Evolutionary conservation across 1,139 yeast genomes (phyloP).

Genomic region (Yamadazyma triangularis): DNA sequence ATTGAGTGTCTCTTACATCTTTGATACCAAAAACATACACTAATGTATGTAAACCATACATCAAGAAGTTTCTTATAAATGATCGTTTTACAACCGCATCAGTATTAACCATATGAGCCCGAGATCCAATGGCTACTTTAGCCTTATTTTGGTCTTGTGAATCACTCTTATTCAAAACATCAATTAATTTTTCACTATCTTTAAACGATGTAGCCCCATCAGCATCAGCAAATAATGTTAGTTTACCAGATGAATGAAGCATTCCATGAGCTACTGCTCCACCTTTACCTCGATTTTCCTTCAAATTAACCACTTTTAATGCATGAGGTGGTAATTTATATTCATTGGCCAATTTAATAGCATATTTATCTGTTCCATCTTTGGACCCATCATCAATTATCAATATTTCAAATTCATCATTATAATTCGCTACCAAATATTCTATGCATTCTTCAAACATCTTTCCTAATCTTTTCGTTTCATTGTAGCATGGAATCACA

Average conservation of each 20-base stretch:
- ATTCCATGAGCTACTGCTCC: slow-evolving; percentile 97
- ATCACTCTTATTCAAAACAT: slow-evolving; percentile 28
- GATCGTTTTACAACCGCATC: slow-evolving; percentile 95
- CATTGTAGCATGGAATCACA: slow-evolving; percentile 90
- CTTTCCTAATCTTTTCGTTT: slow-evolving; percentile 60
- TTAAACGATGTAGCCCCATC: slow-evolving; percentile 90
- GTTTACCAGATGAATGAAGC: slow-evolving; percentile 67
- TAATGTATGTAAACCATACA: slow-evolving; percentile 88
- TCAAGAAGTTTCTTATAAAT: slow-evolving; percentile 78
- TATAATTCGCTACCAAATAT: slow-evolving; percentile 39
- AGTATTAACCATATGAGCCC: slow-evolving; percentile 95
- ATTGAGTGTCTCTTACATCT: slow-evolving; percentile 86
- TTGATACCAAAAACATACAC: slow-evolving; percentile 88
- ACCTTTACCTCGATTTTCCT: slow-evolving; percentile 86
- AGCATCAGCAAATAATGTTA: slow-evolving; percentile 89
- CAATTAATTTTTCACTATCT: slow-evolving; percentile 57
- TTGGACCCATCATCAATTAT: slow-evolving; percentile 89
- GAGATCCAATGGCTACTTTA: slow-evolving; percentile 76
- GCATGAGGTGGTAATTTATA: slow-evolving; percentile 52
- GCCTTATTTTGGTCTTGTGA: slow-evolving; percentile 7
- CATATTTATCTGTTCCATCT: slow-evolving; percentile 75
- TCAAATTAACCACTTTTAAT: slow-evolving; percentile 65
- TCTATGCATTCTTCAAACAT: slow-evolving; percentile 79
- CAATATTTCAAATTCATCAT: slow-evolving; percentile 61
- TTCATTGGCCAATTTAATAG: slow-evolving; percentile 58